Evolutionary conservation across 2,329 filamentous ascomycete species (phyloP), one percentile per base, ranked within the genome.

Genomic region (Cercospora janseana): DNA sequence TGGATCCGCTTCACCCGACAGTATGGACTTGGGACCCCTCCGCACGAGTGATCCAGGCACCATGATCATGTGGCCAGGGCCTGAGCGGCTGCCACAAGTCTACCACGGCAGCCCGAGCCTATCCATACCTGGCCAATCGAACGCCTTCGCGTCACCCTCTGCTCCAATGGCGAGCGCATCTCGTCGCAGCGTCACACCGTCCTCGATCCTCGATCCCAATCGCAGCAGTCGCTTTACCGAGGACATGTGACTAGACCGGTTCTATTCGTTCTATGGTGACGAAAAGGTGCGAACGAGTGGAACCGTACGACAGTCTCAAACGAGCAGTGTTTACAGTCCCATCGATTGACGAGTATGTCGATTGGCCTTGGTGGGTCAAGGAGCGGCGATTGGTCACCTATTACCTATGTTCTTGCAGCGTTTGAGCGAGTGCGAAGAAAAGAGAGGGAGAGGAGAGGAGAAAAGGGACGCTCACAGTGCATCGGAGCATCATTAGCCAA

Each of bases 21-120:
- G 49, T 23, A 38, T 46, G 23, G 42, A 35, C 21, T 23, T 42
- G 34, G 51, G 41, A 29, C 50, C 51, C 26, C 29, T 48, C n/a
- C 29, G 46, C 18, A 45, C 27, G 16, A 52, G 51, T 35, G 24
- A 46, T 28, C 32, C 40, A 42, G 57, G 61, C 26, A 53, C 55
- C 46, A 58, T 65, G 48, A 59, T 57, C 27, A 60, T 69, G 40
- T 64, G 62, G 28, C 63, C 66, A 23, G 63, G 67, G 9, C 66
- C 67, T 35, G 64, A 63, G 26, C 58, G 68, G 15, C 60, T 58
- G 44, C 63, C 63, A 2, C 66, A 62, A 27, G 46, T 68, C 13
- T 65, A 67, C 29, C 56, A 58, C 20, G 60, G 60, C 10, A 64
- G 65, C 5, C 62, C 66, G 2, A 54, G 43, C 29, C 41, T 65